These are phyloP conservation scores for Trichoderma atroviride DNA, from an alignment of 2,329 filamentous ascomycete genomes.

Conservation along the genomic window DNA sequence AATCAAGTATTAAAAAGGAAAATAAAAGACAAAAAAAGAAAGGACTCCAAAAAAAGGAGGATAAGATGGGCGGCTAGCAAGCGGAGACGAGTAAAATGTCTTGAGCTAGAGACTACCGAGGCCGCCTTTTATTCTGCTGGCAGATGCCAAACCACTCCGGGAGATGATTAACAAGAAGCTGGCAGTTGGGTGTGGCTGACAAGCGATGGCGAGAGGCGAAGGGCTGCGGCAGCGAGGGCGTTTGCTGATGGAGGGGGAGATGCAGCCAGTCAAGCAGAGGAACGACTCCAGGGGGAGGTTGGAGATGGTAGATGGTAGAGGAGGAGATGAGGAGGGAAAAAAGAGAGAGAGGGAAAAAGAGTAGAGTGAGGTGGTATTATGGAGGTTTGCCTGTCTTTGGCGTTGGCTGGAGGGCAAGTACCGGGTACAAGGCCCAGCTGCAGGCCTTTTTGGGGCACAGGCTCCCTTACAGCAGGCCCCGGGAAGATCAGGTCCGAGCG, in stretches of 20 bases:
- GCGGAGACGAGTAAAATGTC: conserved; percentile 27
- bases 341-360: not conserved
- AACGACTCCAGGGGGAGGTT: not conserved
- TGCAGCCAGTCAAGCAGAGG: not conserved
- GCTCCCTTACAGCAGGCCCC: not conserved
- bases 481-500: conserved; percentile 23
- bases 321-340: not conserved
- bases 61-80: conserved; percentile 22
- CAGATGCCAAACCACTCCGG: conserved; percentile 22
- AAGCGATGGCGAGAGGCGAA: not conserved
- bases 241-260: not conserved
- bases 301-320: not conserved
- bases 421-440: not conserved
- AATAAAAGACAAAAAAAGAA: conserved; percentile 15
- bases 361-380: not conserved
- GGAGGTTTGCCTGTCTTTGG: not conserved
- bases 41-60: conserved; percentile 11
- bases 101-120: conserved; percentile 17
- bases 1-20: conserved; percentile 13
- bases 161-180: conserved; percentile 16
- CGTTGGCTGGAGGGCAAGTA: not conserved
- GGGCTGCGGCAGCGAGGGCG: not conserved
- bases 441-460: not conserved
- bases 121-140: conserved; percentile 14
- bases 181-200: conserved; percentile 19